A percentile compares a stretch with the other conserved stretches of the same genome.
Evolutionary conservation across 2,329 filamentous ascomycete species (phyloP).

Genomic region (Aspergillus ochraceoroseus): DNA sequence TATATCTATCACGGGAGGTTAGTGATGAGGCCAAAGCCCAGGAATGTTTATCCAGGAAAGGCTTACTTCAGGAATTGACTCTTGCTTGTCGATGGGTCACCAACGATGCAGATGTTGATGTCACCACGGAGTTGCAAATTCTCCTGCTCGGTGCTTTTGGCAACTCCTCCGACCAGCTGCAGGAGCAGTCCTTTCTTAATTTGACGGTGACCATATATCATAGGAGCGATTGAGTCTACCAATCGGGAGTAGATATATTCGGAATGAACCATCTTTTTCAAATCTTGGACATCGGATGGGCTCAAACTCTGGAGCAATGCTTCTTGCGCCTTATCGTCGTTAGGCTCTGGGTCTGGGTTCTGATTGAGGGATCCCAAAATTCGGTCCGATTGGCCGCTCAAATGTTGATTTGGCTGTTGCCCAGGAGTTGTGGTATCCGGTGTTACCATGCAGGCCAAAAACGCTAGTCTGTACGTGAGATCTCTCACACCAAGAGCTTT

Average conservation of each 20-base stretch:
- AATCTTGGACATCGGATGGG: conserved; percentile 79
- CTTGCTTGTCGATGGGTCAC: conserved; percentile 94
- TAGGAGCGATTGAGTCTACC: conserved; percentile 90
- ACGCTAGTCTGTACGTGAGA: conserved; percentile 91
- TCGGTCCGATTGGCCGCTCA: conserved; percentile 71
- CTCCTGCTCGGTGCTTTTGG: conserved; percentile 77
- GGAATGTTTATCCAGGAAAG: no score
- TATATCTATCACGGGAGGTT: conserved; percentile 60
- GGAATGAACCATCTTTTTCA: conserved; percentile 88
- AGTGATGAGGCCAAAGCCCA: no score
- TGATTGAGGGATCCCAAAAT: conserved; percentile 81
- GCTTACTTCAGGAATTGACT: conserved; percentile 85
- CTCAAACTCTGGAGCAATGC: conserved; percentile 83
- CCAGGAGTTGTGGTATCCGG: conserved; percentile 80
- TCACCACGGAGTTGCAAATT: conserved; percentile 95
- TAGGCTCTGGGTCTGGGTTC: conserved; percentile 62
- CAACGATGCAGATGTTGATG: conserved; percentile 97
- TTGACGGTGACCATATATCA: conserved; percentile 94
- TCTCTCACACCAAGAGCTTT: conserved; percentile 93
- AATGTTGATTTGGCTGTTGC: conserved; percentile 62
- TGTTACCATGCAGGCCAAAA: conserved; percentile 92
- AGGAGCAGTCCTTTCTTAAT: conserved; percentile 95
- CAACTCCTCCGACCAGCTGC: conserved; percentile 92
- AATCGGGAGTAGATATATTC: conserved; percentile 91
- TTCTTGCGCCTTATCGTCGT: conserved; percentile 80